Evolutionary conservation across 805 yeast genomes (phyloP).

Genomic region (Clavispora fructus): DNA sequence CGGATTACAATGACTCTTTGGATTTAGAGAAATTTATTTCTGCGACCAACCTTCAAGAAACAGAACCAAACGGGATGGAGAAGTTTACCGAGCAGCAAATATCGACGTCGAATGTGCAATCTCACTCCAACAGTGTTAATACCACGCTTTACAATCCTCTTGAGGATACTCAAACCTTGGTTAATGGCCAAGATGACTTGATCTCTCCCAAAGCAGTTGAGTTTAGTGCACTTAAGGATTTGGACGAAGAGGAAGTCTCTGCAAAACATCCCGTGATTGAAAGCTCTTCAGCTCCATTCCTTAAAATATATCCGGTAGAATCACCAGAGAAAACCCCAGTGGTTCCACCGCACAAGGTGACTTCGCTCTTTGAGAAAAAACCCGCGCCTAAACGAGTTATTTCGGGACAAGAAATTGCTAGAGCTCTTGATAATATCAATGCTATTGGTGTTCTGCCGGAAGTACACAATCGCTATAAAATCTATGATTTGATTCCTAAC

Average conservation of each 20-base stretch:
- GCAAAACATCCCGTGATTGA: no score
- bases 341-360: neutral
- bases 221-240: no score
- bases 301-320: neutral
- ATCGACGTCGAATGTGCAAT: neutral
- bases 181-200: neutral
- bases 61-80: neutral
- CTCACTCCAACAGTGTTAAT: neutral
- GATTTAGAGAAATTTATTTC: neutral
- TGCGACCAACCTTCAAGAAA: neutral
- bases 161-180: neutral
- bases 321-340: neutral
- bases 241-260: no score
- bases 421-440: conserved; percentile 4
- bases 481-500: conserved; percentile 10
- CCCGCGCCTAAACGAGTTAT: neutral
- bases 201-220: neutral
- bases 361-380: neutral
- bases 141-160: neutral
- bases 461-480: conserved; percentile 9
- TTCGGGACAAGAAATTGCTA: conserved; percentile 2
- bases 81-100: neutral
- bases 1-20: neutral
- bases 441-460: conserved; percentile 5
- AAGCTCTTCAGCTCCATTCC: neutral